phyloP scores from a whole-genome alignment of 2,329 filamentous ascomycete genomes.

The Apiospora rasikravindrae region DNA sequence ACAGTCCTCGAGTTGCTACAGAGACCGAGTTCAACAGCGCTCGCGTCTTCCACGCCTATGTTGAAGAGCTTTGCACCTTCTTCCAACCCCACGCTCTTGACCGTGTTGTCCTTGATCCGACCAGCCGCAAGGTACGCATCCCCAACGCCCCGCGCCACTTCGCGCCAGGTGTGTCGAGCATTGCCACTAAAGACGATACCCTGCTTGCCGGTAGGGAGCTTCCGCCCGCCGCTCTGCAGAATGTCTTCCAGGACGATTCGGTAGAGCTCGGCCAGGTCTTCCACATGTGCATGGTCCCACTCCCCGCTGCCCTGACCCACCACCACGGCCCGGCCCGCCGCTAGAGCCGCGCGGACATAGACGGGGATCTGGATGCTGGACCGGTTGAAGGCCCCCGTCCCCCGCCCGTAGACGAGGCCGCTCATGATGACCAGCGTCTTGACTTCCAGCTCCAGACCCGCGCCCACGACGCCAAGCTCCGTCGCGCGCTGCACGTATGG shows the following conservation, averaged over 20 bases:
- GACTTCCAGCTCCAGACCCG: constrained; percentile 45
- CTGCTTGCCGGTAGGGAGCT: constrained; percentile 42
- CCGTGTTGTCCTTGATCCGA: constrained; percentile 34
- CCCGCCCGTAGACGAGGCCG: constrained; percentile 52
- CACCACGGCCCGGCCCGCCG: constrained; percentile 36
- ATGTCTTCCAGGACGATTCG: constrained; percentile 42
- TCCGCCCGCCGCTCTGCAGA: constrained; percentile 32
- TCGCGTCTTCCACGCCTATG: background rate
- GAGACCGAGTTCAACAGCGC: constrained; percentile 29
- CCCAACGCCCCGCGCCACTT: constrained; percentile 43
- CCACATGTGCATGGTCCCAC: constrained; percentile 52
- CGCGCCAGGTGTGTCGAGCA: constrained; percentile 46
- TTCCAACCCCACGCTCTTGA: constrained; percentile 35
- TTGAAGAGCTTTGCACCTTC: constrained; percentile 25
- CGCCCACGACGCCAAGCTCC: constrained; percentile 49
- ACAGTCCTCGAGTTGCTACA: constrained; percentile 34
- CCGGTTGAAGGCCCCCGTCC: constrained; percentile 48
- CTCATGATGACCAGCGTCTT: constrained; percentile 46
- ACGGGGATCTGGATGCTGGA: constrained; percentile 45
- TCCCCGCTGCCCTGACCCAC: constrained; percentile 42
- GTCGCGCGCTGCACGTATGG: constrained; percentile 50
- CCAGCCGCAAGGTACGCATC: constrained; percentile 39
- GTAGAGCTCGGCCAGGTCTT: constrained; percentile 49
- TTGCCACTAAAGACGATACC: constrained; percentile 50
- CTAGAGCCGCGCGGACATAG: constrained; percentile 24